phyloP scores from a whole-genome alignment of 306 rosid species.

The Sophora flavescens region DNA sequence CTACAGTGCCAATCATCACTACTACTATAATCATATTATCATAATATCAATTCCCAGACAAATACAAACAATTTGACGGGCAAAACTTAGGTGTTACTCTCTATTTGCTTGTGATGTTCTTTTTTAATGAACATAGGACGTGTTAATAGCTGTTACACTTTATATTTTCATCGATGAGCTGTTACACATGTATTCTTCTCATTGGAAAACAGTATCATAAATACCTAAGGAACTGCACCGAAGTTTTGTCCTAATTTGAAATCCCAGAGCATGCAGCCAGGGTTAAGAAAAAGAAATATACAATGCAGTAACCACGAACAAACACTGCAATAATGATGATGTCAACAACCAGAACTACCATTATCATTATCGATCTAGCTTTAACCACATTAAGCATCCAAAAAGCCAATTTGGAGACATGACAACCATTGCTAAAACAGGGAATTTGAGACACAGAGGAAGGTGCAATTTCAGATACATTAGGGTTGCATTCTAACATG shows the following conservation, averaged over 20 bases:
- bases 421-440: background rate
- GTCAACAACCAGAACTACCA: conserved; percentile 12
- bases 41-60: background rate
- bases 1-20: conserved; percentile 16
- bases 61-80: background rate
- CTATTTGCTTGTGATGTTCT: too few relatives aligned
- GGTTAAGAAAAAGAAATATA: background rate
- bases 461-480: background rate
- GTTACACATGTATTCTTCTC: too few relatives aligned
- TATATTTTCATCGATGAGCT: too few relatives aligned
- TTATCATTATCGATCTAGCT: background rate
- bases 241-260: too few relatives aligned
- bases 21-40: background rate
- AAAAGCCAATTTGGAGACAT: background rate
- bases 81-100: too few relatives aligned
- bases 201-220: too few relatives aligned
- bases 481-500: background rate
- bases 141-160: too few relatives aligned
- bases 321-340: background rate
- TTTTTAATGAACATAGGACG: too few relatives aligned
- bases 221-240: too few relatives aligned
- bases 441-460: background rate
- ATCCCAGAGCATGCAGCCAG: background rate
- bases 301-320: background rate
- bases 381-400: background rate